Evolutionary conservation across 202 grass and related monocot species (phyloP).

Genomic region (Zizania palustris): DNA sequence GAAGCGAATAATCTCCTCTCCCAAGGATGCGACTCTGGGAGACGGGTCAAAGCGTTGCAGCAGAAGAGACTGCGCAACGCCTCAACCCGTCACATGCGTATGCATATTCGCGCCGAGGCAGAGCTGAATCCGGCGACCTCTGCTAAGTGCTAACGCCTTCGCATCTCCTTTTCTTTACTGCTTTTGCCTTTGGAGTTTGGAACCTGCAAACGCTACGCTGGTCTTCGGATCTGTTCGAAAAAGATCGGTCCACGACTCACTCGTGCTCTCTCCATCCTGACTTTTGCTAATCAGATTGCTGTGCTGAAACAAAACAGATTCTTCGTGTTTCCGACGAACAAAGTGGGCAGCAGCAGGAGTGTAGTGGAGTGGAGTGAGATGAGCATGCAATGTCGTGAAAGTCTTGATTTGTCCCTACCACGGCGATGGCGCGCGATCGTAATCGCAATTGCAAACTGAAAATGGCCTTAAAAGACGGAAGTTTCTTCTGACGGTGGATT

Average conservation of each 20-base stretch:
- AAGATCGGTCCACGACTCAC: slow-evolving; percentile 2
- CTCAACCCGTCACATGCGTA: slow-evolving; percentile 1
- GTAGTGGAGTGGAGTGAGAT: background rate
- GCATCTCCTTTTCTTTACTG: background rate
- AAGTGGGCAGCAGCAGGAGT: background rate
- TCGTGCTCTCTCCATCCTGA: background rate
- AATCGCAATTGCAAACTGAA: background rate
- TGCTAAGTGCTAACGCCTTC: too few relatives aligned
- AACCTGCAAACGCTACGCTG: background rate
- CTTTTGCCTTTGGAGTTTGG: background rate
- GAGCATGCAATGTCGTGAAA: background rate
- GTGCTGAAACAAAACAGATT: background rate
- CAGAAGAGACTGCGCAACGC: background rate
- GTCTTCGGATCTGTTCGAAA: background rate
- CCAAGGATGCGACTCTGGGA: background rate
- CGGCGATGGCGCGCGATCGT: background rate
- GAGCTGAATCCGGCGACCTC: background rate
- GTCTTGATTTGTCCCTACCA: slow-evolving; percentile 17
- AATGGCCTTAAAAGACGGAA: background rate
- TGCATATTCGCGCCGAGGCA: too few relatives aligned
- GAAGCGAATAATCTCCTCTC: slow-evolving; percentile 25
- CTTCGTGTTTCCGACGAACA: background rate
- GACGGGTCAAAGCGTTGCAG: slow-evolving; percentile 39
- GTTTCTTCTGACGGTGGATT: slow-evolving; percentile 21
- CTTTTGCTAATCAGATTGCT: background rate